Base-by-base conservation (phyloP, 331 rosid genomes). In the Rhamnella rubrinervis region DNA sequence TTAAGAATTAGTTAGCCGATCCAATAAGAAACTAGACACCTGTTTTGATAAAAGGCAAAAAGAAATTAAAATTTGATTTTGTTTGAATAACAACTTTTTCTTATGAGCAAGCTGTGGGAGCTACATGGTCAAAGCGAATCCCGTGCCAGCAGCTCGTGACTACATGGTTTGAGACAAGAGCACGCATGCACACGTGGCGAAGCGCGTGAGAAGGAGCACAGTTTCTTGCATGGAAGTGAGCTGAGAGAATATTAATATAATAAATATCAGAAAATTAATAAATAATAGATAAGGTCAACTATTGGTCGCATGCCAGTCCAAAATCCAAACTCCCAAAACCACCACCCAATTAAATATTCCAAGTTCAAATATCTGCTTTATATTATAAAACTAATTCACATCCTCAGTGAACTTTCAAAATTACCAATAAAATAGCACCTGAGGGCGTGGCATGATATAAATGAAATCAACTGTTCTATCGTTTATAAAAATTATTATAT, bases 181-280 rank as follows among this genome's bases (percentile, higher is more conserved):
- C 77, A 56, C 72, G 68, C 53, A 81, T 56, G 78, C 63, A 57
- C 88, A 86, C 87, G 89, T 84, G 92, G 14, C 78, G 53, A 18
- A 58, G 75, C 64, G 66, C 71, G 82, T 72, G 78, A 55, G 61
- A 31, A 57, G 82, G 73, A 21, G 16, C 56, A 70, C 77, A 83
- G 62, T 31, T 6, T 59, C 59, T 72, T 72, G 80, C 68, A 50
- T 56, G 72, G 31, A 62, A 25, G 67, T 72, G 56, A 55, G 67
- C 41, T 59, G 39, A 55, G 47, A 39, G 52, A 20, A 9, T 18
- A 14, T 35, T n/a, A 8, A 51, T n/a, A 51, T 15, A 1, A 51
- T 13, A 17, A 14, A 18, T 16, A 16, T 52, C 4, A 52, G 16
- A 52, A 52, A 13, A 52, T 52, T 16, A 38, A 12, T 3, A 49